Percentiles rank a stretch among this genome's conserved stretches.
These are phyloP conservation scores for Leishmania lainsoni DNA, from an alignment of 208 protist genomes.

Conservation along the genomic window DNA sequence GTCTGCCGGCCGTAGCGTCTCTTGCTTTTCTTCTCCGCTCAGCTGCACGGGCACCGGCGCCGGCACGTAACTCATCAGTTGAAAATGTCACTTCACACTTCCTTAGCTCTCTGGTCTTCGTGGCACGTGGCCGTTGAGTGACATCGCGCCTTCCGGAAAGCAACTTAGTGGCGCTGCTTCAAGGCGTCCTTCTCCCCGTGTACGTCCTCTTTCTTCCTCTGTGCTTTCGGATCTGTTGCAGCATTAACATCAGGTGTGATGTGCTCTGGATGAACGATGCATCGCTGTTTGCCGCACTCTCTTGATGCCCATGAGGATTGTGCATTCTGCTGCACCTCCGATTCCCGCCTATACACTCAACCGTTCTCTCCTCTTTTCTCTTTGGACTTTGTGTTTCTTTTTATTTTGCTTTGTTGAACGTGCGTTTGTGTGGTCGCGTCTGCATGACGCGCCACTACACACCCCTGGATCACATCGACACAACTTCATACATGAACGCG, in stretches of 20 bases:
- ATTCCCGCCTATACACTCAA: background rate
- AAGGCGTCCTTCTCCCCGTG: background rate
- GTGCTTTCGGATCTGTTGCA: slow-evolving; percentile 4
- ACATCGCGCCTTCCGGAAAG: background rate
- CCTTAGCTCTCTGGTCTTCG: background rate
- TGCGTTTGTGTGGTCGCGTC: background rate
- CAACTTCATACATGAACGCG: background rate
- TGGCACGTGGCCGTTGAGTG: background rate
- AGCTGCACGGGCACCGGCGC: background rate
- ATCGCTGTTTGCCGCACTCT: background rate
- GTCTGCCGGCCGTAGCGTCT: background rate
- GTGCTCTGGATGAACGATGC: background rate
- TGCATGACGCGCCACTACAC: background rate
- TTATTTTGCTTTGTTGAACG: background rate
- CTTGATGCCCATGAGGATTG: background rate
- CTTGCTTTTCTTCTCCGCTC: slow-evolving; percentile 8
- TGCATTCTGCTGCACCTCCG: background rate
- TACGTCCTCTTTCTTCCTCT: slow-evolving; percentile 8
- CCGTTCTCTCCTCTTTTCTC: background rate
- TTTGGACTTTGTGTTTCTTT: background rate
- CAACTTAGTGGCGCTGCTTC: background rate
- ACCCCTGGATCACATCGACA: background rate
- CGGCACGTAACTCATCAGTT: background rate
- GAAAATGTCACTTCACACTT: background rate
- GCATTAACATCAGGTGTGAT: background rate